Percentiles rank a stretch among this genome's conserved stretches.
These are phyloP conservation scores for Berberis thunbergii DNA, from an alignment of 164 flowering plant genomes.

Conservation along the genomic window DNA sequence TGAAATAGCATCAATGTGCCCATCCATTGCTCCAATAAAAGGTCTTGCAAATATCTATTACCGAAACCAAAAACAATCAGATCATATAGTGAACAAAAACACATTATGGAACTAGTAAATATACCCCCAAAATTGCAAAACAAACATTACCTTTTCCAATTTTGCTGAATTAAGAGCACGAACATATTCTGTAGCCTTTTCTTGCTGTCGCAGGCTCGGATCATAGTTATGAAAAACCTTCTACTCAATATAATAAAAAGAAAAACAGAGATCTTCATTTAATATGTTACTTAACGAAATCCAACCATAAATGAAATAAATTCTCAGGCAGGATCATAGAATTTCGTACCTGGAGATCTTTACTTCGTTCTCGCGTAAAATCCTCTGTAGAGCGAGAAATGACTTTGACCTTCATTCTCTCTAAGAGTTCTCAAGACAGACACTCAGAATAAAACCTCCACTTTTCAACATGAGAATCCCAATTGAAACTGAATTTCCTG, in stretches of 20 bases:
- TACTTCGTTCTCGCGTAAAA: conserved; percentile 88
- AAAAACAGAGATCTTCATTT: too few relatives aligned
- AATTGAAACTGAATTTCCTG: too few relatives aligned
- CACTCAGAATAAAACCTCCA: too few relatives aligned
- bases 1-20: conserved; percentile 68
- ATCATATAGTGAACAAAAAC: too few relatives aligned
- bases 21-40: conserved; percentile 93
- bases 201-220: conserved; percentile 68
- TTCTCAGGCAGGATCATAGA: not conserved
- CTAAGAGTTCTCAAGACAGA: not conserved
- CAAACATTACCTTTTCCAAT: conserved; percentile 61
- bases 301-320: not conserved
- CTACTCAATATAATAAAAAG: conserved; percentile 18
- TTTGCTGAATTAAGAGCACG: conserved; percentile 91
- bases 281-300: too few relatives aligned
- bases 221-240: conserved; percentile 80
- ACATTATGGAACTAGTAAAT: not conserved
- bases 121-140: not conserved
- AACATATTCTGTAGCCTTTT: conserved; percentile 76
- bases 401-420: conserved; percentile 62
- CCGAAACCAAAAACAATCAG: conserved; percentile 3
- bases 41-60: conserved; percentile 85
- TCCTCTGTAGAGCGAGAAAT: conserved; percentile 80
- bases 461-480: too few relatives aligned
- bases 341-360: conserved; percentile 73